Conservation (phyloP, 192 early-diverging fungal species). For the Backusella tarrabulga region DNA sequence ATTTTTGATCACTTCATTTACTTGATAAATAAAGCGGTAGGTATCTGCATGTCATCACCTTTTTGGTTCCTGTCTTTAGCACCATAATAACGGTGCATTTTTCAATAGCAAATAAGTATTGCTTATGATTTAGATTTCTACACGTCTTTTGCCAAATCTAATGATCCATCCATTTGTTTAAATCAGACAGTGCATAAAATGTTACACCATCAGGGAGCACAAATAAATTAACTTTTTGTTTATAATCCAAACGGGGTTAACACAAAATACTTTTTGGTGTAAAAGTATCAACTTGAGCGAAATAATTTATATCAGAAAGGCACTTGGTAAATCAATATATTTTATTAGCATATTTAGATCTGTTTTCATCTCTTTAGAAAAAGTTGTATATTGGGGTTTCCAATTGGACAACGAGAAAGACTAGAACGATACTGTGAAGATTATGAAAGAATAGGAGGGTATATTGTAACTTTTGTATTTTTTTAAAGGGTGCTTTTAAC, state of each 20-base stretch:
- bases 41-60: background rate
- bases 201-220: background rate
- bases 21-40: background rate
- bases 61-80: background rate
- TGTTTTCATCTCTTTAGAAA: background rate
- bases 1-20: background rate
- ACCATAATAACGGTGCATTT: background rate
- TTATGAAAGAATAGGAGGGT: background rate
- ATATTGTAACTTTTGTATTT: background rate
- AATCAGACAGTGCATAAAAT: background rate
- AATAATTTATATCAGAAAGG: background rate
- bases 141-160: too few relatives aligned
- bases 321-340: background rate
- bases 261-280: background rate
- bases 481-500: background rate
- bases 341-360: background rate
- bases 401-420: background rate
- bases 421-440: background rate
- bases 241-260: background rate
- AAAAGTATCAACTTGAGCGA: background rate
- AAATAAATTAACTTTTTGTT: background rate
- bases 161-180: background rate
- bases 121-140: too few relatives aligned
- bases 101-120: too few relatives aligned
- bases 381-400: too few relatives aligned